Evolutionary conservation across 2,329 filamentous ascomycete species (phyloP), one percentile per base, ranked within the genome.

Genomic region (Clarireedia paspali): DNA sequence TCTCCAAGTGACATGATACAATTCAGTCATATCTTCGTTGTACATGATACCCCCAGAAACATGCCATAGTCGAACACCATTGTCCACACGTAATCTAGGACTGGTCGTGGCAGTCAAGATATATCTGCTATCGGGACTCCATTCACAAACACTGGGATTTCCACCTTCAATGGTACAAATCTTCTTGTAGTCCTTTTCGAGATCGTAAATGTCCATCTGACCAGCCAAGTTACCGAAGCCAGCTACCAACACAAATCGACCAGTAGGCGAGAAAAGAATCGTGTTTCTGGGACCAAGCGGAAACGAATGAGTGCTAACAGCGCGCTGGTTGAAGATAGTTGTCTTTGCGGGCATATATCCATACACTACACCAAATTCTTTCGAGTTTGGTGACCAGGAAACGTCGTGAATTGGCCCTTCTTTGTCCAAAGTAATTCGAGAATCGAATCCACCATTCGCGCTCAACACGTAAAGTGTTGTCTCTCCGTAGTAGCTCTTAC

Each of bases 271-370:
- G 75, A 96, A 99, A 51, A 86, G 79, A 68, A 97, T 94, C 51
- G 92, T 97, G 75, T 99, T 99, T 67, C 94, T 87, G 12, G 94
- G 94, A 3, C 79, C 87, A 53, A 96, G 80, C 51, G 90, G 83
- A 74, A 99, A 96, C 58, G 81, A 89, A 73, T 96, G 89, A 57
- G 87, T 87, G 20, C 87, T 79, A 57, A 91, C 81, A 60, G 89
- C 94, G 61, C 89, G 86, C 66, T 87, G 83, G 72, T 96, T 96
- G 82, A 97, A 99, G 64, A 99, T 94, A 64, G 92, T 96, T 3
- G 92, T 94, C 80, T 97, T 97, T 55, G 94, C 89, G n/a, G 94
- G 94, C 91, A 96, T 97, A 73, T 89, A 97, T 59, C 94, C 94
- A 70, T 99, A 99, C 15, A 96, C 86, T 34, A 99, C 94, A 69